These are phyloP conservation scores for Blastomyces silverae DNA, from an alignment of 2,329 filamentous ascomycete genomes.

Conservation along the genomic window DNA sequence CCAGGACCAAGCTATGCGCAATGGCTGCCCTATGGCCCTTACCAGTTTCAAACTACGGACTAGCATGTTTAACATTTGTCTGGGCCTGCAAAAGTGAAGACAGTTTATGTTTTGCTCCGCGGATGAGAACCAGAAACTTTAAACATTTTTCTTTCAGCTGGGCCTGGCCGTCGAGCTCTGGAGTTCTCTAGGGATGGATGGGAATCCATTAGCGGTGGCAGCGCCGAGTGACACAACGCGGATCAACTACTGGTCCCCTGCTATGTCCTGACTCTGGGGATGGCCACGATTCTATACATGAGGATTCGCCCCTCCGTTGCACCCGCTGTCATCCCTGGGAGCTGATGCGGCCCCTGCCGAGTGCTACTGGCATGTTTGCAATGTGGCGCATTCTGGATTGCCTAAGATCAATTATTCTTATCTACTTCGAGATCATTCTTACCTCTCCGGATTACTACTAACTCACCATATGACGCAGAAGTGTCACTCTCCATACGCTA, in stretches of 20 bases:
- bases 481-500: not conserved
- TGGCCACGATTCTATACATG: not conserved
- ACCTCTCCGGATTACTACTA: not conserved
- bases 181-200: too few species aligned
- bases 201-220: not conserved
- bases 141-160: too few species aligned
- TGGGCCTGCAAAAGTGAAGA: too few species aligned
- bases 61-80: too few species aligned
- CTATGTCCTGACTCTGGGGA: not conserved
- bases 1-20: too few species aligned
- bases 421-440: not conserved
- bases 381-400: not conserved
- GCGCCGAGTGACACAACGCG: not conserved
- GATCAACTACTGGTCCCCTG: not conserved
- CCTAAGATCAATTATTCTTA: not conserved
- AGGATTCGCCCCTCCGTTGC: not conserved
- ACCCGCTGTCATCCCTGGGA: not conserved
- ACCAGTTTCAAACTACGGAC: too few species aligned
- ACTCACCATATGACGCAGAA: not conserved
- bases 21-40: too few species aligned
- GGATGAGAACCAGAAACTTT: too few species aligned
- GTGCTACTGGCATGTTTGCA: not conserved
- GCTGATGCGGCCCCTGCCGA: not conserved
- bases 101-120: too few species aligned
- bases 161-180: not conserved